These are phyloP conservation scores for Trichoderma sp. DNA, from an alignment of 2,329 filamentous ascomycete species.

Conservation along the genomic window DNA sequence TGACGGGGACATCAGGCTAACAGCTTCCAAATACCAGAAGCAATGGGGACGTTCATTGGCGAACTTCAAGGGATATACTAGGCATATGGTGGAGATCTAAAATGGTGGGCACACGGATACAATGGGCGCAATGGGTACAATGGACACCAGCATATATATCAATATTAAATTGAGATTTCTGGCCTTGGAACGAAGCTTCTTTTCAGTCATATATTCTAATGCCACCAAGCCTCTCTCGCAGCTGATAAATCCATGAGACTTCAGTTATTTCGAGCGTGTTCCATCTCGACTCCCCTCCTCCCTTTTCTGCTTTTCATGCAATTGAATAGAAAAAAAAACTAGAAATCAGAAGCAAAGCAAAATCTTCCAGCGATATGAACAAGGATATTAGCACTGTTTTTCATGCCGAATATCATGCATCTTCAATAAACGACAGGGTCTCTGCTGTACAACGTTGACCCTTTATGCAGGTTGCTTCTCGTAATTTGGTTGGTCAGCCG, in stretches of 20 bases:
- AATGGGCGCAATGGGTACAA: too few species aligned
- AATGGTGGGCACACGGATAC: too few species aligned
- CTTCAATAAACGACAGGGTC: conserved; percentile 20
- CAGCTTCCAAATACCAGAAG: too few species aligned
- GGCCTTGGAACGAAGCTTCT: background rate
- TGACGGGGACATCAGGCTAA: too few species aligned
- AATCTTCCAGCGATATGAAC: conserved; percentile 16
- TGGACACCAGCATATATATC: too few species aligned
- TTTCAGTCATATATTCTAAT: conserved; percentile 14
- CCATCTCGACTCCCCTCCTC: background rate
- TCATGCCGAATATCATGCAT: conserved; percentile 24
- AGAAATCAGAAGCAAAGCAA: background rate
- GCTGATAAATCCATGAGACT: conserved; percentile 15
- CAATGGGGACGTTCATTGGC: too few species aligned
- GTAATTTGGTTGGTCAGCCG: conserved; percentile 18
- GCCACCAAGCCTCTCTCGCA: conserved; percentile 10
- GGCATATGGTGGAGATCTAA: too few species aligned
- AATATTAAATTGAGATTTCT: background rate
- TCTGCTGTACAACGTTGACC: conserved; percentile 9
- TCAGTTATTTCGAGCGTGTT: background rate
- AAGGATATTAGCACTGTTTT: conserved; percentile 17
- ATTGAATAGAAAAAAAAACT: background rate
- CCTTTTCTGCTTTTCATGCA: background rate
- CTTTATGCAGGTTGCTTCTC: conserved; percentile 28
- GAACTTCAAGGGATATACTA: background rate